Evolutionary conservation across 225 moss, liverwort and hornwort genomes (phyloP), one percentile per base, ranked within the genome.

Genomic region (Pseudoscleropodium purum): DNA sequence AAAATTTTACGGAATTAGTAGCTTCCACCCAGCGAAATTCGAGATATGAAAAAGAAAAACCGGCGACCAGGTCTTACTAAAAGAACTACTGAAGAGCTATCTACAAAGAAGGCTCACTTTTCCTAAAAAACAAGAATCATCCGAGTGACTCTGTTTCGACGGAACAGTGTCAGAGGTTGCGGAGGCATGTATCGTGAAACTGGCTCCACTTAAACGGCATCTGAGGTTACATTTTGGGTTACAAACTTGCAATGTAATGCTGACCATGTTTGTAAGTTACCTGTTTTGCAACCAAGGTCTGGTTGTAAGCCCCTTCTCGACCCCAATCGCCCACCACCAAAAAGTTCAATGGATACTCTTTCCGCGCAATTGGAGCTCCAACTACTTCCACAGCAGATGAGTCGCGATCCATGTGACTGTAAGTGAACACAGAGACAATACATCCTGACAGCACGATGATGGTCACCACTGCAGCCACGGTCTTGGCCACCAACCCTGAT

Each of bases 271-370:
- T 39, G 56, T 31, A 43, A 47, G 33, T 27, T 26, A 95, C 95
- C 94, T 95, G 89, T 4, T 90, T n/a, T 19, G 95, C 94, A 65
- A 95, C 95, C 81, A 92, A 26, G 45, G 93, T 94, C 85, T 95
- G 95, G 82, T 95, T 95, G 83, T 90, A 92, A 4, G 51, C 87
- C 29, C 95, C 95, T 30, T 95, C 93, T 47, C 95, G 92, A 41
- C 95, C 95, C 95, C 95, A 95, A 88, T 95, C 95, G 56, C 95
- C 94, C 51, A 95, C 87, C 85, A 92, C 95, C 87, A 95, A 78
- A 77, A 95, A 94, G 29, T 94, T 94, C 52, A 95, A 13, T 24
- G 95, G 92, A 76, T 90, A 94, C 36, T 73, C 47, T 36, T 26
- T 29, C 43, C 4, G 41, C 36, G 49, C 59, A 61, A 34, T 13